Evolutionary conservation across 306 rosid species (phyloP), one percentile per base, ranked within the genome.

Genomic region (Lupinus albus): DNA sequence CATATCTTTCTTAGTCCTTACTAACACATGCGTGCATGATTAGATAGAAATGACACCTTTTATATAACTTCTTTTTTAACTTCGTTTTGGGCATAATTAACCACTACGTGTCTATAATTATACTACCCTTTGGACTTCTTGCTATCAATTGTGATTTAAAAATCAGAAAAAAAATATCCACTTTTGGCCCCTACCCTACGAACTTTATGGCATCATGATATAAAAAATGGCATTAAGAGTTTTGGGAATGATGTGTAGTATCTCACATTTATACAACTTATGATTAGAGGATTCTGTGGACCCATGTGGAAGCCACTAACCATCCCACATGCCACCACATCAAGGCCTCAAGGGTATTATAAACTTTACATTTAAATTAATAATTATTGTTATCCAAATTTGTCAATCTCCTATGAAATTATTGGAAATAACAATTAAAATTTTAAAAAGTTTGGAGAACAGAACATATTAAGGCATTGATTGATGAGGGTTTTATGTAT

Each of bases 21-120:
- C 54, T 49, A 84, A 77, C 86, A 86, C 88, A 74, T 79, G 81
- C 69, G 42, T 71, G 44, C 9, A 76, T 86, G 83, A 79, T 84
- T 83, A 78, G 78, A 73, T 78, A 46, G 36, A 50, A 52, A 11
- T 60, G 15, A 64, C 48, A 1, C 20, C 35, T 49, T 49, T 60
- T 51, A 17, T 66, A 48, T 28, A 72, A 5, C 47, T 42, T 73
- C 60, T 53, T 44, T 73, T 70, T 69, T 55, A 61, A 61, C 60
- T 57, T 0, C 15, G 47, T 30, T 54, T 62, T 68, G 5, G 14
- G 38, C 80, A 68, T 61, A 53, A 69, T 72, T 72, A 57, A 64
- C 55, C 64, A 30, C 71, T 21, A 61, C 33, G 67, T 80, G 73
- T 64, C 64, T 13, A 11, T 68, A 62, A 68, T 55, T 47, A 61